Percentiles rank a stretch among this genome's conserved stretches.
phyloP scores from a whole-genome alignment of 2,329 filamentous ascomycete species.

The Aspergillus hortae region DNA sequence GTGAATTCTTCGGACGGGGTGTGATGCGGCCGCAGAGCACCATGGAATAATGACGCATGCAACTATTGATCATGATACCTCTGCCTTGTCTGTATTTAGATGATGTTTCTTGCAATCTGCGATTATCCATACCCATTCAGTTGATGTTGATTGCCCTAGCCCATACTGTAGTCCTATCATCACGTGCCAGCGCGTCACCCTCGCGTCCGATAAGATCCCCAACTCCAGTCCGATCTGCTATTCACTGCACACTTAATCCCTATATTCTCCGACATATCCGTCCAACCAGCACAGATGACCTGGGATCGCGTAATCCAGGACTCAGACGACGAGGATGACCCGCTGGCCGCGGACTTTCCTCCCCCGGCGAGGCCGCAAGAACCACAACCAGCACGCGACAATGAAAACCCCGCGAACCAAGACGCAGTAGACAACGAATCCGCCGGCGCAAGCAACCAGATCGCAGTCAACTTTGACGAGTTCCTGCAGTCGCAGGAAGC shows the following conservation, averaged over 20 bases:
- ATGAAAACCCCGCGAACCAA: constrained; percentile 10
- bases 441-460: constrained; percentile 1
- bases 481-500: constrained; percentile 32
- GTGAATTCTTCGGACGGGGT: constrained; percentile 90
- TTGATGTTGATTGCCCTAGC: neutral
- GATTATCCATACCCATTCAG: no score
- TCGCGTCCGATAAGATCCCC: neutral
- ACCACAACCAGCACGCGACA: constrained; percentile 6
- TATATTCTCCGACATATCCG: neutral
- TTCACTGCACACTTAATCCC: neutral
- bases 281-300: constrained; percentile 25
- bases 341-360: constrained; percentile 25
- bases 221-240: neutral
- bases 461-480: constrained; percentile 36
- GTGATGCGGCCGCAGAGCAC: constrained; percentile 63
- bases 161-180: constrained; percentile 17
- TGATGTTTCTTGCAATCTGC: neutral
- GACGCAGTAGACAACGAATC: constrained; percentile 7
- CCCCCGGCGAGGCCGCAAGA: constrained; percentile 14
- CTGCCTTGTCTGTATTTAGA: constrained; percentile 1
- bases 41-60: constrained; percentile 25
- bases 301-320: constrained; percentile 40
- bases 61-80: constrained; percentile 4
- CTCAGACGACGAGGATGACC: constrained; percentile 42
- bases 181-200: constrained; percentile 27